Percentiles rank a stretch among this genome's conserved stretches.
Evolutionary conservation across 345 rosid genomes (phyloP).

Genomic region (Populus deltoides): DNA sequence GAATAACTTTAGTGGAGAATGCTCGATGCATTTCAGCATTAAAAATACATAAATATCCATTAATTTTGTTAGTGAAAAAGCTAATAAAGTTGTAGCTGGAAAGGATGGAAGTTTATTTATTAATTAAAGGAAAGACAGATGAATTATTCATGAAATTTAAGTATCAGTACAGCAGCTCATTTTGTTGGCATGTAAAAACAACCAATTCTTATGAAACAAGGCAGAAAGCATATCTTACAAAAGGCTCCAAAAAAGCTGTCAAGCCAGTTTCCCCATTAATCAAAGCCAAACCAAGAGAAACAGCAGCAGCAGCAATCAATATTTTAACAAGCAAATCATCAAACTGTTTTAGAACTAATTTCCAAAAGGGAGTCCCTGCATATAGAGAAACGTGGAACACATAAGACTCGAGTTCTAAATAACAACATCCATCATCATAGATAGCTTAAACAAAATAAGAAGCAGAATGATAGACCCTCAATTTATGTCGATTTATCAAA

Average conservation of each 20-base stretch:
- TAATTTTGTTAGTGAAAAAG: too few relatives aligned
- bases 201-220: slow-evolving; percentile 15
- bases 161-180: background rate
- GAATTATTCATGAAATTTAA: background rate
- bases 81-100: too few relatives aligned
- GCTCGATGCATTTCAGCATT: too few relatives aligned
- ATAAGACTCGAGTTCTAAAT: slow-evolving; percentile 1
- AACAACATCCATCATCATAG: background rate
- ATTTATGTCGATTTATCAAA: background rate
- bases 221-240: slow-evolving; percentile 55
- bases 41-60: too few relatives aligned
- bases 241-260: slow-evolving; percentile 96
- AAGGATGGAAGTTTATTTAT: too few relatives aligned
- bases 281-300: slow-evolving; percentile 85
- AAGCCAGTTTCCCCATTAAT: slow-evolving; percentile 95
- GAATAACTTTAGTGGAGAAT: too few relatives aligned
- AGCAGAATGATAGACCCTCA: background rate
- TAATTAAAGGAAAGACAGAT: background rate
- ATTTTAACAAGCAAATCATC: slow-evolving; percentile 99
- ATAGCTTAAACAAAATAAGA: background rate
- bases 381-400: slow-evolving; percentile 19
- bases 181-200: background rate
- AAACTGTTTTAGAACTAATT: slow-evolving; percentile 90
- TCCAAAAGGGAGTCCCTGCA: slow-evolving; percentile 97
- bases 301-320: slow-evolving; percentile 86